Evolutionary conservation across 2,329 filamentous ascomycete genomes (phyloP), one percentile per base, ranked within the genome.

Genomic region (Calonectria pteridis): DNA sequence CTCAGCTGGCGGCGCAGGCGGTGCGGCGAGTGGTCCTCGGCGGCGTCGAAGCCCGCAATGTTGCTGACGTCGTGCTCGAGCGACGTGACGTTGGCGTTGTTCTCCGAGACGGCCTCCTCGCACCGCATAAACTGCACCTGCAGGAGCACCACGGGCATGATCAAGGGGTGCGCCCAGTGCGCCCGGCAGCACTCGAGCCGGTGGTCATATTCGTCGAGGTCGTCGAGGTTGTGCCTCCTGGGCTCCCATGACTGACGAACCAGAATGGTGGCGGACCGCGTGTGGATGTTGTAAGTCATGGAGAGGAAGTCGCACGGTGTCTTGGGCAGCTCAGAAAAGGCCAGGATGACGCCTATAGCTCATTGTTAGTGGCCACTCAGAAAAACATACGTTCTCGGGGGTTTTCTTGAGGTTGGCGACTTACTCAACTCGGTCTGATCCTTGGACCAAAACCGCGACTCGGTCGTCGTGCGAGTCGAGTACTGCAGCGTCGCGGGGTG

Each of bases 301-400:
- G 86, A 87, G 13, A 88, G 79, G 74, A 88, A 88, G 77, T 88
- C 86, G 59, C 86, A 88, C 0, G 86, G 86, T 0, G 86, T 86
- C 53, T 84, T 84, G 28, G 86, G 85, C 67, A 85, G 84, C 28
- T 83, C 82, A 4, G 86, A 87, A 75, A 88, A 88, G 40, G 85
- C 85, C 66, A 88, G 81, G 66, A 88, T 85, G 46, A 88, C 77
- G 73, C 85, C 85, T 86, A 20, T 0, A 1, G 6, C 51, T 31
- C 6, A n/a, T 35, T 67, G 16, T 46, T 11, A 29, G 49, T 11
- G 14, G 20, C 26, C 29, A 9, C 2, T 64, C 11, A 16, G 20
- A 46, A n/a, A 9, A 46, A 23, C 0, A 46, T 10, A 9, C 9
- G 4, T 2, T 10, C 6, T 0, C 2, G 2, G n/a, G 5, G 0